phyloP scores from a whole-genome alignment of 305 asterid species.

The Plantago coronopus region DNA sequence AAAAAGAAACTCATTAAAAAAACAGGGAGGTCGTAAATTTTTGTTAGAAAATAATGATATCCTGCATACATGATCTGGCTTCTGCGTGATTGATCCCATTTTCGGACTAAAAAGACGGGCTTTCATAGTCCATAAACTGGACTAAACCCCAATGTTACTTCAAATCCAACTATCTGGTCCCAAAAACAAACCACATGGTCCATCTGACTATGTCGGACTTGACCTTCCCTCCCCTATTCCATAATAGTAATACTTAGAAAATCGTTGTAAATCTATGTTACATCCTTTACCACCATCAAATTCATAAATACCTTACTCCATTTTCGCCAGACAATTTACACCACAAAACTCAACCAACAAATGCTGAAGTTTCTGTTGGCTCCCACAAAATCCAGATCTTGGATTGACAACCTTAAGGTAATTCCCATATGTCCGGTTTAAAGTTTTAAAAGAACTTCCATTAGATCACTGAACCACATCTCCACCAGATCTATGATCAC shows the following conservation, averaged over 20 bases:
- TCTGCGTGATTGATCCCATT: background rate
- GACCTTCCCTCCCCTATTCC: background rate
- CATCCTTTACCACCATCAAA: background rate
- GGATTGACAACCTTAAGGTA: background rate
- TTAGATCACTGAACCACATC: background rate
- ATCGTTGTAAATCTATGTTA: too few species aligned
- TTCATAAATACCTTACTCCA: background rate
- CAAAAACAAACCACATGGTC: background rate
- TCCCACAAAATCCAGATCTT: too few species aligned
- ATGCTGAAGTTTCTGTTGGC: too few species aligned
- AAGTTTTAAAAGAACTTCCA: background rate
- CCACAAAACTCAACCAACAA: constrained; percentile 3
- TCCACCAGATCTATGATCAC: background rate
- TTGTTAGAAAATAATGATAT: background rate
- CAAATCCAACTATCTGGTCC: background rate
- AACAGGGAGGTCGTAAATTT: background rate
- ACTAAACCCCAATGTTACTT: background rate
- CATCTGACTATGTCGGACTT: background rate
- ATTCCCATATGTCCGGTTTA: background rate
- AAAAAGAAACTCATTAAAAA: background rate
- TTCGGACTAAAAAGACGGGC: background rate
- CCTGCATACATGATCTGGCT: background rate
- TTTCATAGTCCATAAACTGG: background rate
- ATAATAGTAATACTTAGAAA: background rate
- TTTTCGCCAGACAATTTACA: background rate